Conservation (phyloP, 495 filamentous ascomycete genomes). For the Sordaria brevicollis region DNA sequence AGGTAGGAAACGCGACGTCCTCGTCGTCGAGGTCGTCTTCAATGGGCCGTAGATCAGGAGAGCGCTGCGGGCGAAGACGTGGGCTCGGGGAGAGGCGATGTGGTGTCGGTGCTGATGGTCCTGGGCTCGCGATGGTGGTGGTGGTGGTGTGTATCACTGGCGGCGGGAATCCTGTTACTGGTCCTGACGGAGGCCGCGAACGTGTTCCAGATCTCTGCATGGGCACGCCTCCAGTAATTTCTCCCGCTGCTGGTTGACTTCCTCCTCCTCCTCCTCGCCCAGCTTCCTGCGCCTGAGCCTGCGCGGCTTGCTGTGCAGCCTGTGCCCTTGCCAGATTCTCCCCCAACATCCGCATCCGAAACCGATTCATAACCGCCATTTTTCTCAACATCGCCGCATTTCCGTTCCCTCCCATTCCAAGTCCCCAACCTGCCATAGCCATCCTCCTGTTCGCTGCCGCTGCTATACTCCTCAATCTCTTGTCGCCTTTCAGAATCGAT, state of each 20-base stretch:
- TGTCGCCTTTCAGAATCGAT: slow-evolving; percentile 31
- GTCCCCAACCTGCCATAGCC: slow-evolving; percentile 25
- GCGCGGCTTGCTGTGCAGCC: slow-evolving; percentile 6
- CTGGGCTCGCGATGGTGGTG: neutral
- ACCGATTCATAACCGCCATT: slow-evolving; percentile 21
- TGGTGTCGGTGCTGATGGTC: neutral
- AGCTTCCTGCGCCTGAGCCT: neutral
- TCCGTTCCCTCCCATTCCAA: slow-evolving; percentile 2
- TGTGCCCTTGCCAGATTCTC: neutral
- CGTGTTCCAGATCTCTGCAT: neutral
- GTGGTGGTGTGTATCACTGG: neutral
- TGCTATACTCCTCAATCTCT: slow-evolving; percentile 30
- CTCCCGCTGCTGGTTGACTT: neutral
- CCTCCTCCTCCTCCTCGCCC: neutral
- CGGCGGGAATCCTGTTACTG: neutral
- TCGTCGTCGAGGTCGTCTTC: slow-evolving; percentile 15
- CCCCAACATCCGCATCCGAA: slow-evolving; percentile 11
- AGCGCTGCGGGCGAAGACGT: slow-evolving; percentile 9
- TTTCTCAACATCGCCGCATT: slow-evolving; percentile 16
- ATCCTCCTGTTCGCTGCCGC: neutral
- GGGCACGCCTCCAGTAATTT: neutral
- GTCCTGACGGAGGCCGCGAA: neutral
- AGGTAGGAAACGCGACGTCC: slow-evolving; percentile 33
- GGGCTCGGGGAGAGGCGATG: slow-evolving; percentile 14
- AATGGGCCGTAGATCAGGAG: slow-evolving; percentile 14